These are phyloP conservation scores for Fusarium sp. DNA, from an alignment of 2,329 filamentous ascomycete genomes.

Conservation along the genomic window DNA sequence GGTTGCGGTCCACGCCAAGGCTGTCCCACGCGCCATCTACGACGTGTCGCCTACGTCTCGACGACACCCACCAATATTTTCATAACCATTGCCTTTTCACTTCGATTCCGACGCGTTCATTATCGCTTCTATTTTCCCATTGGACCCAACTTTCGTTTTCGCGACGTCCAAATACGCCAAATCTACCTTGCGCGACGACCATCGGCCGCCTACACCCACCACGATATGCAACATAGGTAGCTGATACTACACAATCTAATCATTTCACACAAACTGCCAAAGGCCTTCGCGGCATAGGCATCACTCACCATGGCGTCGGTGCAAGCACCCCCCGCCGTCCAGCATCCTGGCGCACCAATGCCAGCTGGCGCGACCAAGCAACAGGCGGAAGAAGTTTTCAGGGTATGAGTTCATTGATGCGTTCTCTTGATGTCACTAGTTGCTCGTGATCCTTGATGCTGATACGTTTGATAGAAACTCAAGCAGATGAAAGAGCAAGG, in stretches of 20 bases:
- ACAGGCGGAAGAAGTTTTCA: constrained; percentile 81
- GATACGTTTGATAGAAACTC: constrained; percentile 75
- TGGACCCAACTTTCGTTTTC: constrained; percentile 42
- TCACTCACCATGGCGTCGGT: constrained; percentile 81
- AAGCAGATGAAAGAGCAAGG: constrained; percentile 90
- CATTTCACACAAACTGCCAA: constrained; percentile 46
- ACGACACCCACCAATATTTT: constrained; percentile 37
- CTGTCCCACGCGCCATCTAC: constrained; percentile 49
- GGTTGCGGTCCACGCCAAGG: constrained; percentile 41
- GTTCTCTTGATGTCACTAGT: background rate
- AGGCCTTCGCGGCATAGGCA: constrained; percentile 31
- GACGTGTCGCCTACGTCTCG: constrained; percentile 47
- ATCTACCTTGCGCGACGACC: constrained; percentile 45
- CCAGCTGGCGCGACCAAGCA: constrained; percentile 80
- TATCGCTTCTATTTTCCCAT: constrained; percentile 34
- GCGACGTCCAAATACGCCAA: constrained; percentile 41
- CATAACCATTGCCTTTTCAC: constrained; percentile 35
- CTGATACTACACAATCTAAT: constrained; percentile 43
- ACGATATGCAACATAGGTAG: constrained; percentile 60
- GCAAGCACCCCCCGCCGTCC: constrained; percentile 78
- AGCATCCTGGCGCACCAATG: constrained; percentile 74
- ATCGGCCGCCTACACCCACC: constrained; percentile 36
- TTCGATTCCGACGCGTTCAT: constrained; percentile 50
- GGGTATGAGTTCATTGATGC: constrained; percentile 63
- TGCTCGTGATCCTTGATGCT: constrained; percentile 28